These are phyloP conservation scores for Xylona heveae DNA, from an alignment of 495 filamentous ascomycete genomes.

Conservation along the genomic window DNA sequence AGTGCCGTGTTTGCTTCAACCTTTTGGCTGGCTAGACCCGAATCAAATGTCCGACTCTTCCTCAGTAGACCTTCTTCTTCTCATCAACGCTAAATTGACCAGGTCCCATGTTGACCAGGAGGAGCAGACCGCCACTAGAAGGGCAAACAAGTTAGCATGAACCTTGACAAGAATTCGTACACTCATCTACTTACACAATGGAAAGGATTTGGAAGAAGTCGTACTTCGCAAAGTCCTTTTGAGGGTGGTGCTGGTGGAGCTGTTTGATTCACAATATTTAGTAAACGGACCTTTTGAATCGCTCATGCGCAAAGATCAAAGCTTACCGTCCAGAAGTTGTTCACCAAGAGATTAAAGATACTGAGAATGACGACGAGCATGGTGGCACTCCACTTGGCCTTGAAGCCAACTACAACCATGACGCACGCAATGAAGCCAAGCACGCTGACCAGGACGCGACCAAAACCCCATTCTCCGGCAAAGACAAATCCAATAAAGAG, in stretches of 20 bases:
- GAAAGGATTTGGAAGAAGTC: slow-evolving; percentile 99
- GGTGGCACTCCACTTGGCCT: slow-evolving; percentile 95
- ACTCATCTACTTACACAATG: slow-evolving; percentile 80
- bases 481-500: slow-evolving; percentile 93
- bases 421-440: slow-evolving; percentile 81
- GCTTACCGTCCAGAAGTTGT: slow-evolving; percentile 99
- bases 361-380: slow-evolving; percentile 85
- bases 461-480: slow-evolving; percentile 76
- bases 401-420: slow-evolving; percentile 98
- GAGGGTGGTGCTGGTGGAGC: slow-evolving; percentile 95
- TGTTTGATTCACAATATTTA: slow-evolving; percentile 13
- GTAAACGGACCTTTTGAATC: not conserved
- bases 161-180: too few species aligned
- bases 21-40: too few species aligned
- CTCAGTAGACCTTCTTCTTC: slow-evolving; percentile 99
- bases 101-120: slow-evolving; percentile 95
- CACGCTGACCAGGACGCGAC: slow-evolving; percentile 59
- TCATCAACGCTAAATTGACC: slow-evolving; percentile 96
- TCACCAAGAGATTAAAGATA: slow-evolving; percentile 89
- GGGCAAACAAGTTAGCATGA: not conserved
- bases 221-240: slow-evolving; percentile 99
- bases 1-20: too few species aligned
- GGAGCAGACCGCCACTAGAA: slow-evolving; percentile 60
- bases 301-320: not conserved
- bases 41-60: too few species aligned